A percentile compares a stretch with the other conserved stretches of the same genome.
These are phyloP conservation scores for Chaetomium strumarium DNA, from an alignment of 2,329 filamentous ascomycete species.

Conservation along the genomic window DNA sequence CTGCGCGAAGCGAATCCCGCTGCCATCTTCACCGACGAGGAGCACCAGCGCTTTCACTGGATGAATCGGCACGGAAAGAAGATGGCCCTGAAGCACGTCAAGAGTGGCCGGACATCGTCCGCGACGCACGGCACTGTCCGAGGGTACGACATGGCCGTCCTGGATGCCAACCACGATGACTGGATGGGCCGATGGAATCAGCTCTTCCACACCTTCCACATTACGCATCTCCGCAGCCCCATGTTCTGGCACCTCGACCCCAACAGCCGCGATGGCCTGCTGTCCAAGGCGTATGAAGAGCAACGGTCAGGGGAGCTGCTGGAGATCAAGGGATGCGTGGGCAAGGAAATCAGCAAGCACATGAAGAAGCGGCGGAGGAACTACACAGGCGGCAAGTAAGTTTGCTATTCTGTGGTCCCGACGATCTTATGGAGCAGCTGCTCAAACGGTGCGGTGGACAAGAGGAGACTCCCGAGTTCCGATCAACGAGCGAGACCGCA, in stretches of 20 bases:
- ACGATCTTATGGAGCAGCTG: too few relatives aligned
- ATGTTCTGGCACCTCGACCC: constrained; percentile 83
- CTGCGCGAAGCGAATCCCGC: constrained; percentile 51
- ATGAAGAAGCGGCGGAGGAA: constrained; percentile 57
- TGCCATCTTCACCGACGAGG: constrained; percentile 76
- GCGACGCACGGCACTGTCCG: constrained; percentile 10
- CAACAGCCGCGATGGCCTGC: constrained; percentile 64
- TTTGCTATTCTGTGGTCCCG: not conserved
- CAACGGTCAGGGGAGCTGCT: constrained; percentile 57
- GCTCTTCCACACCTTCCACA: constrained; percentile 63
- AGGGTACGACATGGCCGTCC: constrained; percentile 49
- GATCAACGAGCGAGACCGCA: constrained; percentile 61
- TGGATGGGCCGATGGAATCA: constrained; percentile 70
- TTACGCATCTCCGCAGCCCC: constrained; percentile 66
- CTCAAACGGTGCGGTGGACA: too few relatives aligned
- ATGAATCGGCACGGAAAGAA: constrained; percentile 59
- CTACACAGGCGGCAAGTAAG: constrained; percentile 39
- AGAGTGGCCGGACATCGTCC: constrained; percentile 31
- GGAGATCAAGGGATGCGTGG: constrained; percentile 69
- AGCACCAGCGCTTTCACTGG: constrained; percentile 77
- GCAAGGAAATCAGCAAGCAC: constrained; percentile 76
- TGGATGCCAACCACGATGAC: constrained; percentile 56
- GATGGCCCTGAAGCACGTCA: constrained; percentile 51
- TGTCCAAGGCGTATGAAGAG: constrained; percentile 60
- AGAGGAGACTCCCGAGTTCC: constrained; percentile 41